These are phyloP conservation scores for Backusella luteola DNA, from an alignment of 192 early-diverging fungal species.

Conservation along the genomic window DNA sequence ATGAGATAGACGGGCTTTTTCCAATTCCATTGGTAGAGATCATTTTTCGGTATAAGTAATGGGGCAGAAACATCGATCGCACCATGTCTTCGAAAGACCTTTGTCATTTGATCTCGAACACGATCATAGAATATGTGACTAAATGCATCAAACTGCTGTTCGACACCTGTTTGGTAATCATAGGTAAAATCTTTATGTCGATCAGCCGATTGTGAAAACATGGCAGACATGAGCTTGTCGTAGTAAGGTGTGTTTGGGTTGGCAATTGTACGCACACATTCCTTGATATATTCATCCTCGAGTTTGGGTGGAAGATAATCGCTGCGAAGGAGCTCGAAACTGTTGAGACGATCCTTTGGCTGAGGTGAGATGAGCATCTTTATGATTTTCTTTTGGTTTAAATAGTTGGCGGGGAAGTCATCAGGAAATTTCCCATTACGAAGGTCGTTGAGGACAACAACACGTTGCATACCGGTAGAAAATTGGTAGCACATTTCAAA, in stretches of 20 bases:
- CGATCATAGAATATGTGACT: constrained; percentile 65
- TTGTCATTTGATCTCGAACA: constrained; percentile 69
- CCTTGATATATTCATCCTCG: constrained; percentile 88
- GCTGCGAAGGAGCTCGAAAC: constrained; percentile 78
- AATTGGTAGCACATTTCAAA: constrained; percentile 78
- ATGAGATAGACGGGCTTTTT: constrained; percentile 77
- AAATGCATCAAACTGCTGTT: constrained; percentile 52
- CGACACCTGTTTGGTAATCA: constrained; percentile 65
- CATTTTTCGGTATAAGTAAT: constrained; percentile 76
- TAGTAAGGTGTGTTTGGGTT: constrained; percentile 90
- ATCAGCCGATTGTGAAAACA: constrained; percentile 78
- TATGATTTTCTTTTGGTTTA: constrained; percentile 73
- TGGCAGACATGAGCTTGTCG: constrained; percentile 69
- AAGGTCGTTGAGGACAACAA: constrained; percentile 61
- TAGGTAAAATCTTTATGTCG: constrained; percentile 89
- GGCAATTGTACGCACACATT: constrained; percentile 87
- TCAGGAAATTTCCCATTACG: constrained; percentile 75
- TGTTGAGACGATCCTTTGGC: constrained; percentile 75
- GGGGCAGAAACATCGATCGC: constrained; percentile 83
- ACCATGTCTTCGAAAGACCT: constrained; percentile 81
- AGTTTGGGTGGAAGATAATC: constrained; percentile 77
- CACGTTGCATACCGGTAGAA: constrained; percentile 78
- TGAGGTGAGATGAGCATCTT: constrained; percentile 67
- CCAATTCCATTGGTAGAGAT: constrained; percentile 57
- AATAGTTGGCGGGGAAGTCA: constrained; percentile 61